phyloP scores from a whole-genome alignment of 805 yeast genomes.

The Barnettozyma wickerhamii region DNA sequence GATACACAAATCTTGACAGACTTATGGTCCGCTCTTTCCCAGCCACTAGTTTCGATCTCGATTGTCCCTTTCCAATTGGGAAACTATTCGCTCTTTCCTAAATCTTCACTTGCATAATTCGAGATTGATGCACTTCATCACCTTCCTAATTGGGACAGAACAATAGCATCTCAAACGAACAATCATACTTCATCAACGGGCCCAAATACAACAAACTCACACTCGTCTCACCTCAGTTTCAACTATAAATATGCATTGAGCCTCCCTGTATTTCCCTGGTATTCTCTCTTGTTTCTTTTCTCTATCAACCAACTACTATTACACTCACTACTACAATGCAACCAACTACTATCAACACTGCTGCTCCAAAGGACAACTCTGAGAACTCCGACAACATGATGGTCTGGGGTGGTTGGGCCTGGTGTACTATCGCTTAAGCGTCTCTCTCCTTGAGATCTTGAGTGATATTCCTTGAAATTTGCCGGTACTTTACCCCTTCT shows the following conservation, averaged over 20 bases:
- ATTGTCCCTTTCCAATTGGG: slow-evolving; percentile 1
- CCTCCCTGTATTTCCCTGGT: background rate
- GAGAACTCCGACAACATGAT: slow-evolving; percentile 10
- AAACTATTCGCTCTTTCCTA: background rate
- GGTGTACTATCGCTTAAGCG: slow-evolving; percentile 5
- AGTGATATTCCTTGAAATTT: background rate
- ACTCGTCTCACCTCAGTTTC: background rate
- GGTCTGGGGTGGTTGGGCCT: slow-evolving; percentile 12
- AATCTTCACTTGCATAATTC: background rate
- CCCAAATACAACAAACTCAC: background rate
- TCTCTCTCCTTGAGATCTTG: too few species aligned
- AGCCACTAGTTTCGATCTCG: background rate
- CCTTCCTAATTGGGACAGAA: slow-evolving; percentile 1
- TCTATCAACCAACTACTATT: background rate
- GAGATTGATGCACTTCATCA: background rate
- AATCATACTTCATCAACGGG: background rate
- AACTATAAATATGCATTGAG: slow-evolving; percentile 2
- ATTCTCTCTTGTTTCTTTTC: background rate
- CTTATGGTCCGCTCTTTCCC: background rate
- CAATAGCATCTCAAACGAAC: slow-evolving; percentile 1
- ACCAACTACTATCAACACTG: slow-evolving; percentile 7
- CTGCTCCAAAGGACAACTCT: slow-evolving; percentile 11
- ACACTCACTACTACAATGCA: slow-evolving; percentile 6
- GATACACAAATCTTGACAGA: too few species aligned
- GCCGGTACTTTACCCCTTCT: background rate